Conservation (phyloP, 768 basidiomycete genomes). For the Leucocoprinus birnbaumii region DNA sequence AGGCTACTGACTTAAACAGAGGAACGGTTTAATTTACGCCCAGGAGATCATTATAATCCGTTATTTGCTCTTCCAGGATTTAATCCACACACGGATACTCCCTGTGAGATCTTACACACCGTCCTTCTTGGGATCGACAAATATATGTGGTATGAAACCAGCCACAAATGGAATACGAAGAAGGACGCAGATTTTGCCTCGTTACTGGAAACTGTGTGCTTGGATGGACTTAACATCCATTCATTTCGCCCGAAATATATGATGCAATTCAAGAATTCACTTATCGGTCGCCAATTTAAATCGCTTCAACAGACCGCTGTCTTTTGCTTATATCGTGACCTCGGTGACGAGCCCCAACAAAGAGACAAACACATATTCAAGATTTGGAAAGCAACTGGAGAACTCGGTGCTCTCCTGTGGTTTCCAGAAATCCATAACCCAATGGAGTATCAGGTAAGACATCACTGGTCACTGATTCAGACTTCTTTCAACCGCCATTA, state of each 20-base stretch:
- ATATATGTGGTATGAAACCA: constrained; percentile 28
- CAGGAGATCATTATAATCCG: constrained; percentile 21
- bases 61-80: constrained; percentile 22
- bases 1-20: no score
- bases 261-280: constrained; percentile 27
- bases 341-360: no score
- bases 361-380: constrained; percentile 14
- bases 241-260: constrained; percentile 26
- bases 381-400: constrained; percentile 28
- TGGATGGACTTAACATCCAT: constrained; percentile 24
- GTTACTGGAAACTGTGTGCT: constrained; percentile 21
- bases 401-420: constrained; percentile 25
- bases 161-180: constrained; percentile 10
- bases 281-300: constrained; percentile 36
- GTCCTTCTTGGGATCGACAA: constrained; percentile 32
- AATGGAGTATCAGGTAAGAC: constrained; percentile 6
- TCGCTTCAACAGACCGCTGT: constrained; percentile 24
- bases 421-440: constrained; percentile 24
- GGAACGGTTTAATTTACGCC: constrained; percentile 9
- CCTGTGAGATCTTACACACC: constrained; percentile 35
- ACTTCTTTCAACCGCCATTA: no score
- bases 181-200: constrained; percentile 21
- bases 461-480: no score
- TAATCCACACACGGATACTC: constrained; percentile 31
- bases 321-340: constrained; percentile 22